These are phyloP conservation scores for Choiromyces venosus DNA, from an alignment of 495 filamentous ascomycete genomes.

Conservation along the genomic window DNA sequence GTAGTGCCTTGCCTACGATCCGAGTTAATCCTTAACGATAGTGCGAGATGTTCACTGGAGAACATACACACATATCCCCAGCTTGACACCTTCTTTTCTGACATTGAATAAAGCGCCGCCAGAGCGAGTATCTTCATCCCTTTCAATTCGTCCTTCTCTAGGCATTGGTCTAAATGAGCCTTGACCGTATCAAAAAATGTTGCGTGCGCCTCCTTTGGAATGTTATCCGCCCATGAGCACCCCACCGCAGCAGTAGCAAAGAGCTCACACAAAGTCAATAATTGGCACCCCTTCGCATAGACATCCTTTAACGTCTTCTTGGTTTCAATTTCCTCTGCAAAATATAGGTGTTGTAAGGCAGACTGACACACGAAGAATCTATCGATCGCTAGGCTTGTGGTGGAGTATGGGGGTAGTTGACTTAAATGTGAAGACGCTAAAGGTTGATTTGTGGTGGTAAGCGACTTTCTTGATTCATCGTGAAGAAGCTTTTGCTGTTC, in stretches of 20 bases:
- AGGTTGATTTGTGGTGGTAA: background rate
- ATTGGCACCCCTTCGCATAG: slow-evolving; percentile 7
- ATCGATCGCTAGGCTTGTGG: slow-evolving; percentile 18
- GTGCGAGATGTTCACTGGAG: background rate
- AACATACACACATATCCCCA: slow-evolving; percentile 18
- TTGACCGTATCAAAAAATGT: slow-evolving; percentile 12
- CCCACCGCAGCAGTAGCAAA: slow-evolving; percentile 15
- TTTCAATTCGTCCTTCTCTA: slow-evolving; percentile 15
- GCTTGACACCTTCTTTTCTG: slow-evolving; percentile 10
- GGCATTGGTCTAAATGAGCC: slow-evolving; percentile 10
- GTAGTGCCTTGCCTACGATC: slow-evolving; percentile 6
- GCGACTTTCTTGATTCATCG: slow-evolving; percentile 12
- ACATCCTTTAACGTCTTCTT: slow-evolving; percentile 5
- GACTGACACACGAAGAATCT: slow-evolving; percentile 10
- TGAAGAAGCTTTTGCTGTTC: background rate
- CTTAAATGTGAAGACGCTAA: background rate
- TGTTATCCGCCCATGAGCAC: slow-evolving; percentile 9
- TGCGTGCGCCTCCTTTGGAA: slow-evolving; percentile 5
- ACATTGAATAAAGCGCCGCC: slow-evolving; percentile 12
- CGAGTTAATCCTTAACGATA: background rate
- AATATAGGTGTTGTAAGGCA: slow-evolving; percentile 4
- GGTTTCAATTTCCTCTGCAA: slow-evolving; percentile 5
- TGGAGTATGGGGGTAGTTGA: slow-evolving; percentile 8
- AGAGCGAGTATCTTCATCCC: slow-evolving; percentile 15
- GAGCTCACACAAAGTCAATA: slow-evolving; percentile 10